Base-by-base conservation (phyloP, 1,139 yeast species). In the Saccharomyces hybrid region DNA sequence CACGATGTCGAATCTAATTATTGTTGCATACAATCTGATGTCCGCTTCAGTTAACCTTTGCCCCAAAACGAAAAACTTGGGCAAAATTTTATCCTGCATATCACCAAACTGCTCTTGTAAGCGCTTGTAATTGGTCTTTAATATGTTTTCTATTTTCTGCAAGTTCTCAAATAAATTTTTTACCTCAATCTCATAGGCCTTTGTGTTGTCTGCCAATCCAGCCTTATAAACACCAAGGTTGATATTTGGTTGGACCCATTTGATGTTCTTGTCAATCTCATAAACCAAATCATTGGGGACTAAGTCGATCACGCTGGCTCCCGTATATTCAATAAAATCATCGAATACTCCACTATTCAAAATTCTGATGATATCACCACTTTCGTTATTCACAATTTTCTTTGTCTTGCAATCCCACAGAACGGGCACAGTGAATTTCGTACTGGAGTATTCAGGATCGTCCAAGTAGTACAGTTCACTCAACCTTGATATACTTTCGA, bases 1-100 rank as follows among this genome's bases (percentile, higher is more conserved):
- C 30, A 87, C 93, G 1, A 91, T 84, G 69, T 89, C 97, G 64
- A 89, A 89, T 62, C 97, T 80, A 49, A 88, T 75, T 57, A 89
- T 83, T 9, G 97, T 84, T 34, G 90, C 82, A 73, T 71, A 90
- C 57, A 90, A 78, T 61, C 97, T 78, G 56, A 90, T 75, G 69
- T 90, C 97, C 16, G 95, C 93, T 71, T 90, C 96, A 2, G 97
- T 88, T 56, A 90, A 73, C 46, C 73, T 73, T 58, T 81, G 77
- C 3, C 91, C 91, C 30, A 82, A 67, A 13, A 73, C 70, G 70
- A 70, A 61, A 54, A 63, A 56, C 63, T 57, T 54, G 20, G 57
- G 56, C 41, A 59, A 52, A 28, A 70, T 61, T 27, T 65, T 67
- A 26, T 55, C 52, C 11, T 49, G 52, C n/a, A 51, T 44, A 16